These are phyloP conservation scores for Lasiosphaeria ovina DNA, from an alignment of 495 filamentous ascomycete genomes.

Conservation along the genomic window DNA sequence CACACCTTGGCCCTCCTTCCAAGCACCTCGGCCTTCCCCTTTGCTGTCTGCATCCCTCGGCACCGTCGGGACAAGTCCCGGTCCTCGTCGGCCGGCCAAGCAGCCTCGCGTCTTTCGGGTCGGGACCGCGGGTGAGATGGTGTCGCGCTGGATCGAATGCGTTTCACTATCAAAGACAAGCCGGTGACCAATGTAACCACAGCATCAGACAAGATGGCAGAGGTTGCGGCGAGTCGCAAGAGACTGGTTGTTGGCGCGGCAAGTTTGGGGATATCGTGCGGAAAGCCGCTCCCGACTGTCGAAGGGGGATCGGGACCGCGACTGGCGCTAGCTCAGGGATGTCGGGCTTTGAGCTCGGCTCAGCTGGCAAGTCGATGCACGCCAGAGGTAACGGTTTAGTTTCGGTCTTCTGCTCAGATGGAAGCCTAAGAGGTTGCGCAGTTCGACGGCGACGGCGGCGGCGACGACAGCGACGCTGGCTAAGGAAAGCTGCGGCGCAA, in stretches of 20 bases:
- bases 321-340: too few relatives aligned
- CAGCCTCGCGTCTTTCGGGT: neutral
- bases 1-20: constrained; percentile 90
- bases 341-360: too few relatives aligned
- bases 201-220: neutral
- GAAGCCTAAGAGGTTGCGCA: neutral
- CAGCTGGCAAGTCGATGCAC: too few relatives aligned
- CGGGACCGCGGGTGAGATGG: neutral
- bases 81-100: constrained; percentile 26
- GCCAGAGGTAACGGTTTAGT: too few relatives aligned
- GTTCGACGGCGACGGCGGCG: neutral
- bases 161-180: neutral
- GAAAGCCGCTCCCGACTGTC: too few relatives aligned
- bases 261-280: too few relatives aligned
- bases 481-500: neutral
- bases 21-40: constrained; percentile 82
- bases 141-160: neutral
- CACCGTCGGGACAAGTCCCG: constrained; percentile 21
- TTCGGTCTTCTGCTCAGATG: too few relatives aligned
- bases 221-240: too few relatives aligned
- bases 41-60: constrained; percentile 57
- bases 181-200: neutral
- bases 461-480: neutral
- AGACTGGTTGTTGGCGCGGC: too few relatives aligned
- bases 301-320: too few relatives aligned